phyloP scores from a whole-genome alignment of 2,329 filamentous ascomycete genomes.

The Nemania abortiva region DNA sequence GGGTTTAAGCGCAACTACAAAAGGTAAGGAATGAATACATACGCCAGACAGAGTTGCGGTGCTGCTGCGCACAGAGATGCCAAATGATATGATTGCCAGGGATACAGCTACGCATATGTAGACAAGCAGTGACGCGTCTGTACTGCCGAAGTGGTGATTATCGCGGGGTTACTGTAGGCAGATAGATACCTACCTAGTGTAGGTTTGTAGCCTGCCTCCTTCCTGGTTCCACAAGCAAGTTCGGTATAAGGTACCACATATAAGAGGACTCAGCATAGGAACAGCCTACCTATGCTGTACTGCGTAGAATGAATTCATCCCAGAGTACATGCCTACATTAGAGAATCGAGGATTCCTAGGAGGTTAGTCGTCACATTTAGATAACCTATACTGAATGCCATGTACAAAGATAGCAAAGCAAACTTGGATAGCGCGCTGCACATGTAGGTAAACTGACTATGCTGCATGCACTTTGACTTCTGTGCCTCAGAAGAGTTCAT shows the following conservation, averaged over 20 bases:
- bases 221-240: slow-evolving; percentile 1
- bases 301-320: too few relatives aligned
- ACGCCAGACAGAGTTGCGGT: slow-evolving; percentile 4
- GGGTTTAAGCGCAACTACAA: neutral
- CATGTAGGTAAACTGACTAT: slow-evolving; percentile 1
- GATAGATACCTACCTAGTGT: neutral
- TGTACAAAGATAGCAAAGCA: neutral
- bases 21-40: neutral
- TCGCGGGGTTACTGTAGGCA: slow-evolving; percentile 30
- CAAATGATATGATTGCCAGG: neutral
- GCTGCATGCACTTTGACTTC: neutral
- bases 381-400: too few relatives aligned
- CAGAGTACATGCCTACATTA: too few relatives aligned
- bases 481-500: neutral
- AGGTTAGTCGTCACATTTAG: too few relatives aligned
- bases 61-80: slow-evolving; percentile 14
- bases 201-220: neutral
- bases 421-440: neutral
- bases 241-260: neutral
- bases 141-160: slow-evolving; percentile 25
- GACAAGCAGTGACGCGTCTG: slow-evolving; percentile 26
- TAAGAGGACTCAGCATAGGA: neutral
- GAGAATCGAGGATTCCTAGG: too few relatives aligned
- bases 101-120: slow-evolving; percentile 11
- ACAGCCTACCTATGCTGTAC: too few relatives aligned